Evolutionary conservation across 2,329 filamentous ascomycete species (phyloP).

Genomic region (Colletotrichum orchidophilum): DNA sequence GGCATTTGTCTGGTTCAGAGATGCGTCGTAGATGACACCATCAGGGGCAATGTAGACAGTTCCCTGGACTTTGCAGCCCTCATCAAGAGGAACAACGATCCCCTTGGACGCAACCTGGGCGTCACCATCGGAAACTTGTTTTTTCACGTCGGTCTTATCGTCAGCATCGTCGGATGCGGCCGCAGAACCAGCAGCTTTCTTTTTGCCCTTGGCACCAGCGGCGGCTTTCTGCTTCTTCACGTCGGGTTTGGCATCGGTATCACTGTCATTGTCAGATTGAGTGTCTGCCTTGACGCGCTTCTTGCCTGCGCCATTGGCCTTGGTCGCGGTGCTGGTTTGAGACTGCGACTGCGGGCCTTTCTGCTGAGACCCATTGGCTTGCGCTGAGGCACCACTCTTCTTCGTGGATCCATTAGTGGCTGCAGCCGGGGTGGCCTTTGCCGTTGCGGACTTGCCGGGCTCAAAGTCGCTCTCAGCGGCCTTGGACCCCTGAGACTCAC

Average conservation of each 20-base stretch:
- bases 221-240: slow-evolving; percentile 42
- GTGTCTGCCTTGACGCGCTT: slow-evolving; percentile 36
- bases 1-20: slow-evolving; percentile 81
- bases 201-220: slow-evolving; percentile 31
- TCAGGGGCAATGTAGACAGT: slow-evolving; percentile 73
- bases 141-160: slow-evolving; percentile 43
- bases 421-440: slow-evolving; percentile 1
- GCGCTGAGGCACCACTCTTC: slow-evolving; percentile 3
- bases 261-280: slow-evolving; percentile 36
- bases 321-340: slow-evolving; percentile 1
- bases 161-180: slow-evolving; percentile 36
- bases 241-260: slow-evolving; percentile 39
- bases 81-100: slow-evolving; percentile 61
- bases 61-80: slow-evolving; percentile 48
- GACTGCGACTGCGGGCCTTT: slow-evolving; percentile 15
- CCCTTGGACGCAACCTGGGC: slow-evolving; percentile 56
- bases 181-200: neutral
- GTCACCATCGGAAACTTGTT: slow-evolving; percentile 44
- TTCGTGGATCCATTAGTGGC: slow-evolving; percentile 3
- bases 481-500: slow-evolving; percentile 51
- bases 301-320: slow-evolving; percentile 26
- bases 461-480: slow-evolving; percentile 45
- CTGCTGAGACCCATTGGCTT: slow-evolving; percentile 9
- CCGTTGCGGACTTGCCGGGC: slow-evolving; percentile 27
- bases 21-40: slow-evolving; percentile 79